Percentiles rank a stretch among this genome's conserved stretches.
Evolutionary conservation across 257 asterid genomes (phyloP).

Genomic region (Rhazya stricta): DNA sequence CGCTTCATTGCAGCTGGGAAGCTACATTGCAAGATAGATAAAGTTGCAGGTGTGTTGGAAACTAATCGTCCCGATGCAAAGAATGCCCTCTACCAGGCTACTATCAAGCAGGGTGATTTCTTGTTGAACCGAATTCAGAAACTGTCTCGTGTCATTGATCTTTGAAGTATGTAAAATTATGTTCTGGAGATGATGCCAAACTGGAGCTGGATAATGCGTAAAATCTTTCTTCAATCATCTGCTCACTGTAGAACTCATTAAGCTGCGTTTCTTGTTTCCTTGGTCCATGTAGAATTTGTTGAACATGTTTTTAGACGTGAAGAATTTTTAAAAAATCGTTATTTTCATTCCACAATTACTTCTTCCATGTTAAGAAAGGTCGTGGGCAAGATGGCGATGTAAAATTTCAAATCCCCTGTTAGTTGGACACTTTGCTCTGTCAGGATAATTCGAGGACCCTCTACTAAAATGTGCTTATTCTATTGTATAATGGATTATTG

Average conservation of each 20-base stretch:
- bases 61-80: slow-evolving; percentile 91
- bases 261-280: neutral
- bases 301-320: neutral
- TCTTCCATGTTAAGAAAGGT: neutral
- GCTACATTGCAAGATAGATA: slow-evolving; percentile 79
- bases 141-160: slow-evolving; percentile 91
- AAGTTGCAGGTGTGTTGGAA: slow-evolving; percentile 81
- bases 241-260: too few species aligned
- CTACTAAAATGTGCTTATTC: too few species aligned
- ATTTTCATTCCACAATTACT: neutral
- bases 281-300: neutral
- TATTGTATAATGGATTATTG: too few species aligned
- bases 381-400: neutral
- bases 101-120: slow-evolving; percentile 95
- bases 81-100: slow-evolving; percentile 87
- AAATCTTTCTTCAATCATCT: too few species aligned
- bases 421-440: too few species aligned
- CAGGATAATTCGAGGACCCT: too few species aligned
- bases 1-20: slow-evolving; percentile 81
- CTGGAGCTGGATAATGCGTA: neutral
- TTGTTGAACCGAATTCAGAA: slow-evolving; percentile 86
- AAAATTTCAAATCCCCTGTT: too few species aligned
- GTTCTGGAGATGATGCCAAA: neutral
- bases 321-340: neutral
- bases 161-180: slow-evolving; percentile 26